Conservation (phyloP, 331 rosid genomes). For the Saraca asoca region DNA sequence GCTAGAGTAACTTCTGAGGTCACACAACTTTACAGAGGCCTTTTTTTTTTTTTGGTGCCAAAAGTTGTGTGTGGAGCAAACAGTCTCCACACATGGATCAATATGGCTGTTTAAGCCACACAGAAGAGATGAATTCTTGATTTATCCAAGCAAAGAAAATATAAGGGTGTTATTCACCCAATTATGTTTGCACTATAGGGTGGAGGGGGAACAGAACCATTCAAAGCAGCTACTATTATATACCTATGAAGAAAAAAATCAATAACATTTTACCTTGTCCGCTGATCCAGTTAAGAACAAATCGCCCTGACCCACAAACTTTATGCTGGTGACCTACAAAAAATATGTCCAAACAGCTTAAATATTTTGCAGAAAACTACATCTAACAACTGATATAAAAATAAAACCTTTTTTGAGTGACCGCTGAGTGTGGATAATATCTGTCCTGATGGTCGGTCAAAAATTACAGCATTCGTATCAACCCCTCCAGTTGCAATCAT, state of each 20-base stretch:
- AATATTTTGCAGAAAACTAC: conserved; percentile 1
- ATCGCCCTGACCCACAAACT: conserved; percentile 79
- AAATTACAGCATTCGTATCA: conserved; percentile 90
- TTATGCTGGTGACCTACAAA: conserved; percentile 80
- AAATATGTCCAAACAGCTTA: conserved; percentile 34
- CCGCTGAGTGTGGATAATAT: conserved; percentile 89
- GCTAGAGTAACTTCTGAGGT: neutral
- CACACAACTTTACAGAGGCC: conserved; percentile 14
- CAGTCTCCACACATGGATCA: neutral
- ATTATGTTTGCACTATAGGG: too few species aligned
- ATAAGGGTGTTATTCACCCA: too few species aligned
- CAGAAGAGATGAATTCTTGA: too few species aligned
- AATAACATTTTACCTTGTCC: conserved; percentile 66
- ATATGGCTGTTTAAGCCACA: neutral
- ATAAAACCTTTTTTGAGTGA: conserved; percentile 87
- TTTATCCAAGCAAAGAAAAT: too few species aligned
- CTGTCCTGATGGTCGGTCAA: conserved; percentile 88
- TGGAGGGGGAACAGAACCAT: neutral
- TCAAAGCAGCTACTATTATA: neutral
- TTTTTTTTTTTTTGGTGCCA: neutral
- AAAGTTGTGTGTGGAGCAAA: conserved; percentile 8
- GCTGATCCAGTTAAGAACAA: conserved; percentile 77
- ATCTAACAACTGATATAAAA: neutral
- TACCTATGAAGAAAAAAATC: conserved; percentile 4
- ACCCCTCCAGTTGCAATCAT: conserved; percentile 90